A percentile compares a stretch with the other conserved stretches of the same genome.
phyloP scores from a whole-genome alignment of 768 basidiomycete species.

The Lactarius indigo region DNA sequence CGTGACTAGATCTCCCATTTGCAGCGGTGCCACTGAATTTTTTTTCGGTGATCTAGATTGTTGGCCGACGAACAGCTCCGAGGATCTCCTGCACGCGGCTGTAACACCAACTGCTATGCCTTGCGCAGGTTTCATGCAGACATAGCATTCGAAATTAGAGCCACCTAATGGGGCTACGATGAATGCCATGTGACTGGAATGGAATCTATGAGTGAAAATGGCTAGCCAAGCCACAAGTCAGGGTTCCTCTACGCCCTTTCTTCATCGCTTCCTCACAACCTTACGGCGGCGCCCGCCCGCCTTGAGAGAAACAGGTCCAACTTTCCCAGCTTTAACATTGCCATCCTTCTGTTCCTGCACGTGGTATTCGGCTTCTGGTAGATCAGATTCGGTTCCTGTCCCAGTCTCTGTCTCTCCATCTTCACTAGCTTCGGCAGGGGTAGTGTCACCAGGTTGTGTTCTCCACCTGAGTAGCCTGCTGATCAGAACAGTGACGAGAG shows the following conservation, averaged over 20 bases:
- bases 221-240: neutral
- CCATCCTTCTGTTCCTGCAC: constrained; percentile 29
- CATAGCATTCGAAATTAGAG: neutral
- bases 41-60: neutral
- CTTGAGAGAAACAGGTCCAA: constrained; percentile 42
- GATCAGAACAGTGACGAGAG: constrained; percentile 39
- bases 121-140: neutral
- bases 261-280: constrained; percentile 47
- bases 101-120: neutral
- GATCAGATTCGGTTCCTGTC: constrained; percentile 44
- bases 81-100: neutral
- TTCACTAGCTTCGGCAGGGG: constrained; percentile 34
- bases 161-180: neutral
- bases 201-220: neutral
- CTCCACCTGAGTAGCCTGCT: constrained; percentile 25
- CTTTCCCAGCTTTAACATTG: constrained; percentile 31
- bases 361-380: constrained; percentile 39
- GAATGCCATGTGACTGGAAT: neutral
- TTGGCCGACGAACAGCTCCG: neutral
- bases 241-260: neutral
- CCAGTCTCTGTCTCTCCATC: constrained; percentile 43
- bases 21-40: neutral
- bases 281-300: constrained; percentile 67
- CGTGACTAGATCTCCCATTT: neutral
- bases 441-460: neutral